Base-by-base conservation (phyloP, 768 basidiomycete genomes). In the Suillus spraguei region DNA sequence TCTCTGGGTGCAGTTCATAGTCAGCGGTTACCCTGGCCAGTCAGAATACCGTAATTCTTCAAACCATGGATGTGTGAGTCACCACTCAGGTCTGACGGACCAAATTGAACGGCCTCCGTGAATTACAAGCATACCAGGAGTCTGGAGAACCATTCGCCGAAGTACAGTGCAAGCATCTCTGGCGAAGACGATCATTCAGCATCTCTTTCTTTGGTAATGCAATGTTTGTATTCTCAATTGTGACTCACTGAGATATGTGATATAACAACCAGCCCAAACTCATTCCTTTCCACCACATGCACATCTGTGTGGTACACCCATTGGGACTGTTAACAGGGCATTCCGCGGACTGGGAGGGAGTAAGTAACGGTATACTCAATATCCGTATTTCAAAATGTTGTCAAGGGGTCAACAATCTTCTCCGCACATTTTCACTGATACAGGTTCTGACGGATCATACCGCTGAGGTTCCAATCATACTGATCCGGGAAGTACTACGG, bases 341-440 rank as follows among this genome's bases (percentile, higher is more conserved):
- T 95, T 92, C 68, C 79, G 90, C 66, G 91, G 94, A 17, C 81
- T 69, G 91, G 90, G 0, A 82, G 93, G 60, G 92, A 95, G 88
- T 87, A 59, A 65, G 67, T n/a, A 14, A 24, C 38, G 39, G 55
- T 17, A 54, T 41, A 28, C 42, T 55, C n/a, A 60, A 64, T 50
- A 41, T 14, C 50, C 50, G 17, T 22, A 58, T 58, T 41, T 58
- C 38, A 20, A 20, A 28, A 13, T 32, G 56, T 58, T 28, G 11
- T 11, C 17, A 58, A 39, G 56, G 39, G 14, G 17, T 5, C 9
- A 56, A 17, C 38, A 32, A 55, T 64, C 54, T n/a, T 62, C 49
- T 11, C 32, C 58, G 14, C 49, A 90, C 87, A 76, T 95, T 47
- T 94, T 95, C 72, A 95, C 93, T 7, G 92, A n/a, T n/a, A n/a